Base-by-base conservation (phyloP, 768 basidiomycete genomes). In the Suillus cothurnatus region DNA sequence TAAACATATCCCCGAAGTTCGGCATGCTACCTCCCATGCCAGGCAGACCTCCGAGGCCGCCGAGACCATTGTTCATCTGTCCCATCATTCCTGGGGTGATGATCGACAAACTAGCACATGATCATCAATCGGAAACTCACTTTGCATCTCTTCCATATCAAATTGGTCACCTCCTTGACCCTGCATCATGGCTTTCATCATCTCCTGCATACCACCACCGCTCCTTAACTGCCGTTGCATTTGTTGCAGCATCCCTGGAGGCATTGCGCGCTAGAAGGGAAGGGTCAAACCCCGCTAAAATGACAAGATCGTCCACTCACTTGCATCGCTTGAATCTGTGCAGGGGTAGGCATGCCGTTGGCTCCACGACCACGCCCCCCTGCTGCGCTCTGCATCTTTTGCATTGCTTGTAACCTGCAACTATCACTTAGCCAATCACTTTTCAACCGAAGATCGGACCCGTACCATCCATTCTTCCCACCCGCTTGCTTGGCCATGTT, bases 141-240 rank as follows among this genome's bases (percentile, higher is more conserved):
- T 86, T 79, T 95, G 93, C 93, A 96, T 94, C 76, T 97, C 94
- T 66, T 93, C 92, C 91, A 97, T 92, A 72, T 95, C 94, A 61
- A 90, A 81, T 73, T 94, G 88, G 71, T 95, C 95, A 14, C 93
- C 93, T 62, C 92, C 93, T 70, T 93, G 89, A 12, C 94, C 93
- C 71, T 95, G 94, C 92, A 97, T 95, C 93, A 98, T 95, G 32
- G 92, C 90, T 74, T 92, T 93, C 95, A 97, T 95, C 94, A 97
- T 97, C 71, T 97, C 95, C 76, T 95, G 93, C 88, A 97, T 91
- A 53, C 94, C 94, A 26, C 94, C 93, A 11, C 92, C 93, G 63
- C 88, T 78, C 64, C 90, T 82, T 74, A 93, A 80, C 72, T 93
- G 90, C 61, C 88, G 82, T 73, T 93, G 94, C 89, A 98, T 90